These are phyloP conservation scores for Aspergillus sp. DNA, from an alignment of 2,329 filamentous ascomycete species.

Conservation along the genomic window DNA sequence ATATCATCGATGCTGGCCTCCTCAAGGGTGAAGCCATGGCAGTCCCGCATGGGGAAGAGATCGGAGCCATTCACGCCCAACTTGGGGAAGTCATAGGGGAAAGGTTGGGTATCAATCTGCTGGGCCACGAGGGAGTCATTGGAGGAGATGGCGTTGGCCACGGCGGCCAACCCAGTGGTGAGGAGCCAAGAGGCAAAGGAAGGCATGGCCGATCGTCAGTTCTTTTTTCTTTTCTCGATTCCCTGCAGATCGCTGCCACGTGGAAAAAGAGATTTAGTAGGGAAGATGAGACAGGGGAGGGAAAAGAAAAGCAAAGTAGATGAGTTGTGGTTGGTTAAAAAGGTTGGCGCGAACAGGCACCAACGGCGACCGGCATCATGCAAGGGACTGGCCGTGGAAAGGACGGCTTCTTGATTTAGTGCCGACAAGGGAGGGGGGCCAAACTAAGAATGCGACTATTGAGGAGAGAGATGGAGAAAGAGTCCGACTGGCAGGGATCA, in stretches of 20 bases:
- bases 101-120: conserved; percentile 37
- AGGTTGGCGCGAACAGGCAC: background rate
- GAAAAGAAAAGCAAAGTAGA: background rate
- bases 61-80: conserved; percentile 34
- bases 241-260: conserved; percentile 1
- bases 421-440: too few species aligned
- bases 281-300: background rate
- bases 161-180: conserved; percentile 21
- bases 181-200: conserved; percentile 13
- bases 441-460: too few species aligned
- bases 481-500: too few species aligned
- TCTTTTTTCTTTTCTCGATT: too few species aligned
- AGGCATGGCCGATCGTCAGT: background rate
- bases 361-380: too few species aligned
- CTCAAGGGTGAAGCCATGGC: conserved; percentile 62
- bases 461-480: too few species aligned
- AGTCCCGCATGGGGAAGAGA: conserved; percentile 64
- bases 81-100: conserved; percentile 41
- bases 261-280: background rate
- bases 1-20: conserved; percentile 71
- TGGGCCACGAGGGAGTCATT: conserved; percentile 31
- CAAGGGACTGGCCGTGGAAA: too few species aligned
- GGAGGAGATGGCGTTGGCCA: conserved; percentile 12
- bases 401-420: too few species aligned
- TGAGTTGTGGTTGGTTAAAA: background rate